Evolutionary conservation across 805 yeast genomes (phyloP).

Genomic region (Komagataella pseudopastoris): DNA sequence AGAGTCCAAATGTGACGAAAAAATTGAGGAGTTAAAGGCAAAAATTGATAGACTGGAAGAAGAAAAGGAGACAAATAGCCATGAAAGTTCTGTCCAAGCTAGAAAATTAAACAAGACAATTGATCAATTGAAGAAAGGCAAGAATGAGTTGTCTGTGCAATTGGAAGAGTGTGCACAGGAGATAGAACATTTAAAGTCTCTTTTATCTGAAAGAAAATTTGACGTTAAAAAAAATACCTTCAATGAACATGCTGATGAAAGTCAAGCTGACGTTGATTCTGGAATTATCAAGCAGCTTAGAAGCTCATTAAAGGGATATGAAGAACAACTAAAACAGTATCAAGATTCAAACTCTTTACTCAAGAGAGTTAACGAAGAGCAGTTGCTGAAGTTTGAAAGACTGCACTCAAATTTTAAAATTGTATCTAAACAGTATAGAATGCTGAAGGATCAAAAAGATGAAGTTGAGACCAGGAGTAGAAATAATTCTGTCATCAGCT

Average conservation of each 20-base stretch:
- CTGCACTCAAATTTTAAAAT: slow-evolving; percentile 57
- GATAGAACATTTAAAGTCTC: not conserved
- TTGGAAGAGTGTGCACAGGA: slow-evolving; percentile 12
- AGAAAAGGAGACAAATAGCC: slow-evolving; percentile 49
- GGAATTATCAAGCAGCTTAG: slow-evolving; percentile 28
- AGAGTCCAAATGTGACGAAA: slow-evolving; percentile 41
- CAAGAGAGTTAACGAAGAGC: slow-evolving; percentile 51
- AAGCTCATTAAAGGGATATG: slow-evolving; percentile 35
- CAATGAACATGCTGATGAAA: not conserved
- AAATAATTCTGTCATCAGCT: not conserved
- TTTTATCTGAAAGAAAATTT: not conserved
- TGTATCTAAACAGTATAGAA: slow-evolving; percentile 43
- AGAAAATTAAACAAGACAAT: slow-evolving; percentile 15
- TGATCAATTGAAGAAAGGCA: slow-evolving; percentile 4
- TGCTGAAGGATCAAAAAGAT: slow-evolving; percentile 21
- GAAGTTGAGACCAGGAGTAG: not conserved
- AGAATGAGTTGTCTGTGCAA: slow-evolving; percentile 7
- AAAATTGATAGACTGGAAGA: slow-evolving; percentile 39
- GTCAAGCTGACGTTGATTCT: slow-evolving; percentile 3
- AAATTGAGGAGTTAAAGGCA: slow-evolving; percentile 39
- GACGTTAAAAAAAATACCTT: not conserved
- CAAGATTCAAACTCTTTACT: slow-evolving; percentile 41
- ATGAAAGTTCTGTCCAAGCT: slow-evolving; percentile 35
- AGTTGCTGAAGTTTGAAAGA: slow-evolving; percentile 53
- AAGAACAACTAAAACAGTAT: slow-evolving; percentile 36